Evolutionary conservation across 2,329 filamentous ascomycete species (phyloP), one percentile per base, ranked within the genome.

Genomic region (Chalaropsis ovoidea): DNA sequence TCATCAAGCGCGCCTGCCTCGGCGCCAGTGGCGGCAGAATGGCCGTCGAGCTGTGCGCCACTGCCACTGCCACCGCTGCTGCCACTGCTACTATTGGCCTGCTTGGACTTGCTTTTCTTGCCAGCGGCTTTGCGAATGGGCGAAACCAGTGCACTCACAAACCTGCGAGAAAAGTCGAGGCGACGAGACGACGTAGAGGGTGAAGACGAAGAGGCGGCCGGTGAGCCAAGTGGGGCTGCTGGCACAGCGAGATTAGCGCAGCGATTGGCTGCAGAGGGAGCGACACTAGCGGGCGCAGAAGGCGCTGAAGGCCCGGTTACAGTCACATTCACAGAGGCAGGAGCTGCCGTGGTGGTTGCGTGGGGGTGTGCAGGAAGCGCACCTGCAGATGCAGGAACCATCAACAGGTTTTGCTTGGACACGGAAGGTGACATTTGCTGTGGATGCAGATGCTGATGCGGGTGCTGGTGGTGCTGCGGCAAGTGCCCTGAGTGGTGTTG

Each of bases 141-240:
- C 19, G 54, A 31, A n/a, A 65, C 64, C 13, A 65, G 27, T 7
- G 64, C 64, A 61, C 45, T 65, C 7, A 65, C 64, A 5, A 65
- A 56, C 6, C 64, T 19, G 13, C 47, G 61, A 1, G 64, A 65
- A 43, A 65, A 65, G 13, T 61, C 60, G 13, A 56, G 52, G n/a
- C 52, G 52, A 15, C 52, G 52, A 31, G 52, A 56, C 1, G 47
- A 49, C n/a, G 22, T 11, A 24, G 47, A 49, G 17, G 22, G 19
- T 2, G 47, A 49, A 13, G 45, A 2, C 2, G n/a, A 17, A 47
- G 45, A n/a, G 6, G 45, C 19, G 47, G 47, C 19, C 19, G 47
- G 47, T 22, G 47, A 49, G 17, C 47, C 19, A 49, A 24, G 47
- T 24, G 47, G 19, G n/a, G 47, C 47, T 49, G 47, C 47, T 49